A percentile compares a stretch with the other conserved stretches of the same genome.
phyloP scores from a whole-genome alignment of 2,329 filamentous ascomycete species.

The Monascus ruber region DNA sequence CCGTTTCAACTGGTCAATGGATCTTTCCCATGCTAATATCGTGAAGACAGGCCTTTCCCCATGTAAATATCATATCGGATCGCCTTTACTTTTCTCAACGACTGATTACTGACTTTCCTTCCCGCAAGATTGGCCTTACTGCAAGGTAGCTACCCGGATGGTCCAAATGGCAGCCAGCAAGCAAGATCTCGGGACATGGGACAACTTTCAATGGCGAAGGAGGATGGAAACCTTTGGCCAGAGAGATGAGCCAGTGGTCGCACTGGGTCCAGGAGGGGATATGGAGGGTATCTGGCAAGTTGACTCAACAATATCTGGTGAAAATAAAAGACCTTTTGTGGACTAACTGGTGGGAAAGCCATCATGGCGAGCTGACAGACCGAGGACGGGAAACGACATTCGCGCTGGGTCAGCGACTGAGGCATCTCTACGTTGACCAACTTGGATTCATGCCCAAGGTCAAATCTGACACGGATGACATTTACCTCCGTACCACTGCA shows the following conservation, averaged over 20 bases:
- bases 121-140: slow-evolving; percentile 72
- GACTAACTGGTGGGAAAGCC: slow-evolving; percentile 20
- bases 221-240: slow-evolving; percentile 72
- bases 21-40: slow-evolving; percentile 8
- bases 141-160: slow-evolving; percentile 62
- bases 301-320: not conserved
- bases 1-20: slow-evolving; percentile 1
- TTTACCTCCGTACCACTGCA: slow-evolving; percentile 65
- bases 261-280: slow-evolving; percentile 55
- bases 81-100: not conserved
- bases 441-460: slow-evolving; percentile 57
- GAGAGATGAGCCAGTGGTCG: slow-evolving; percentile 58
- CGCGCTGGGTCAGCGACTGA: slow-evolving; percentile 55
- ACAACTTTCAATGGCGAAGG: slow-evolving; percentile 52
- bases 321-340: not conserved
- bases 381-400: slow-evolving; percentile 61
- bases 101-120: slow-evolving; percentile 7
- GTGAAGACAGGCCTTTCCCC: slow-evolving; percentile 38
- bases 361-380: slow-evolving; percentile 60
- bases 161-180: slow-evolving; percentile 48
- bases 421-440: slow-evolving; percentile 63
- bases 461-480: slow-evolving; percentile 45
- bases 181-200: slow-evolving; percentile 44
- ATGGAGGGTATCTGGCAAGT: slow-evolving; percentile 72
- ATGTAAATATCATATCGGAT: slow-evolving; percentile 24